Evolutionary conservation across 805 yeast species (phyloP), one percentile per base, ranked within the genome.

Genomic region (Metschnikowia reukaufii): DNA sequence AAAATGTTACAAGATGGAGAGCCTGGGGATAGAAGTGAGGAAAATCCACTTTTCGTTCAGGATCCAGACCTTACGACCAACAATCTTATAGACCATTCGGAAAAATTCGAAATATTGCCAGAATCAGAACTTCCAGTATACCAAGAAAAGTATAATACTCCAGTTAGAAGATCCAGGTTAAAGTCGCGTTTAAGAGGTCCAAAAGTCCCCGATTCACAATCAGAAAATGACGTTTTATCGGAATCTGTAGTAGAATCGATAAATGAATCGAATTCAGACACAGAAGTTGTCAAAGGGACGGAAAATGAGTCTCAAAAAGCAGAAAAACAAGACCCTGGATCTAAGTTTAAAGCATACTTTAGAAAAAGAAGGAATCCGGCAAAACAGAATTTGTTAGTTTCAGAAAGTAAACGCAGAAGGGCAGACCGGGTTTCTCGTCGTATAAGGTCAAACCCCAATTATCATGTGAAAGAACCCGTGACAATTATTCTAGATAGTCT

Each of bases 401-500:
- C 29, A 25, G 29, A 19, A 18, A 35, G 19, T 13, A 20, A 19
- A 35, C n/a, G 25, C 27, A 17, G 15, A n/a, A 19, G 4, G 19
- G 38, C 17, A 6, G 16, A 18, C 17, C 18, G 4, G 17, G 29
- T 39, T 30, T 39, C 42, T n/a, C 36, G 36, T 16, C 36, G 42
- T 19, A 39, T 36, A 13, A 18, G 42, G 30, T 30, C 42, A 20
- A 19, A 20, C 19, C 4, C 13, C 23, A 10, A 18, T 30, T 39
- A 31, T 13, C 45, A 38, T 16, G 13, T 27, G 19, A 35, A 42
- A 15, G 39, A 16, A 9, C 20, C 34, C 12, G 39, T 35, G 9
- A 29, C 25, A 4, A 35, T 36, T 7, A 30, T 42, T 21, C 40
- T 42, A 20, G 46, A 42, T 29, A 30, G 36, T 31, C 46, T 42